Base-by-base conservation (phyloP, 139 green algal species). In the Closterium sp. region DNA sequence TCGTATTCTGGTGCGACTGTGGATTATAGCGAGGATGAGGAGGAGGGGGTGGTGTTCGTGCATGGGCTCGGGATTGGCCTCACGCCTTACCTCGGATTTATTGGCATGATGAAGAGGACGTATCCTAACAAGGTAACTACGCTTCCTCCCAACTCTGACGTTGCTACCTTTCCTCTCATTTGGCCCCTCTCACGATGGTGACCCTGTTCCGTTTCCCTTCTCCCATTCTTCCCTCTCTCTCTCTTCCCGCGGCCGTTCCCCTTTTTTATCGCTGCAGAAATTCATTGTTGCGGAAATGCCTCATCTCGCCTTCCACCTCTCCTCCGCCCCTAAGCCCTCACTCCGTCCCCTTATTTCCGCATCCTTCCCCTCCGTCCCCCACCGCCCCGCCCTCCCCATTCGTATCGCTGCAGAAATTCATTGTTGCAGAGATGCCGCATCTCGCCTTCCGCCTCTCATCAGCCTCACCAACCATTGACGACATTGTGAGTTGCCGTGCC, bases 11-110 rank as follows among this genome's bases (percentile, higher is more conserved):
- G 50, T 73, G 50, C 10, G 50, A 73, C 1, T 22, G 50, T 73
- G 10, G 50, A 73, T 27, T 73, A 73, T 22, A 73, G 50, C 50
- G 50, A 73, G 50, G 50, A 73, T 73, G 50, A 73, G 17, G 27
- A 87, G 34, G 31, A 85, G 24, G 38, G 86, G 30, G 28, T 34
- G 85, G 28, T 93, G 45, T 91, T 93, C 22, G 31, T 93, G 28
- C 85, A 91, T 30, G 91, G 91, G 10, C 91, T 93, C 28, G 91
- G 85, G 11, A 93, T 93, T 79, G 91, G 91, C 17, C 22, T 93
- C 4, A 93, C 91, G 87, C 91, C 91, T 21, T 93, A 93, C 91
- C 86, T 91, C n/a, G 22, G 29, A 24, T 93, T 93, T 21, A 91
- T 93, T 2, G 9, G 29, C 32, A 86, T 91, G 86, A 73, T 73